Conservation (phyloP, 257 asterid species). For the Voacanga thouarsii region DNA sequence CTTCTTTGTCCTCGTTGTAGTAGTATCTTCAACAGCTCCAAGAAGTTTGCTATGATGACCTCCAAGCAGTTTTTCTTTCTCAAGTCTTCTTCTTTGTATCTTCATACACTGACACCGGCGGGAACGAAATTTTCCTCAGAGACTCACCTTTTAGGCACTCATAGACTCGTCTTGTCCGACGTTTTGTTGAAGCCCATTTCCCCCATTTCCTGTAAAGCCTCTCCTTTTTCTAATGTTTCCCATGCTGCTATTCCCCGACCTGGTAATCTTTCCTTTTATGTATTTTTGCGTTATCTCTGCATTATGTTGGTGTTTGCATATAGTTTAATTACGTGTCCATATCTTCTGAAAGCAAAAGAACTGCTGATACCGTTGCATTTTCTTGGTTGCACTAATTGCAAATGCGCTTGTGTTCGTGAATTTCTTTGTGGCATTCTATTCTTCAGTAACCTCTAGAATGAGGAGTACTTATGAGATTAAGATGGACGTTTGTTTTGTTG, state of each 20-base stretch:
- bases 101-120: not conserved
- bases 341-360: not conserved
- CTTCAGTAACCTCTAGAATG: not conserved
- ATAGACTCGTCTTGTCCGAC: not conserved
- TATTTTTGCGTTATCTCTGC: not conserved
- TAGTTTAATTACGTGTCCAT: not conserved
- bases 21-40: not conserved
- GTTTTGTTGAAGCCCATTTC: conserved; percentile 3
- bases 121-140: conserved; percentile 14
- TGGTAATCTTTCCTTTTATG: conserved; percentile 6
- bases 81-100: conserved; percentile 8
- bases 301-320: not conserved
- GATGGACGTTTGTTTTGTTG: not conserved
- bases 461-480: not conserved
- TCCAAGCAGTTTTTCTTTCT: conserved; percentile 15
- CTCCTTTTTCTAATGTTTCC: conserved; percentile 34
- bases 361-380: not conserved
- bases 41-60: conserved; percentile 6
- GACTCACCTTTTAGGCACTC: not conserved
- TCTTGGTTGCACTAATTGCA: not conserved
- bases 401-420: not conserved
- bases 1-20: conserved; percentile 10
- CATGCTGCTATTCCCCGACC: conserved; percentile 52
- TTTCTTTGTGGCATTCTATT: not conserved
- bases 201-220: conserved; percentile 7